Base-by-base conservation (phyloP, 2,329 filamentous ascomycete species). In the Stemphylium vesicarium region DNA sequence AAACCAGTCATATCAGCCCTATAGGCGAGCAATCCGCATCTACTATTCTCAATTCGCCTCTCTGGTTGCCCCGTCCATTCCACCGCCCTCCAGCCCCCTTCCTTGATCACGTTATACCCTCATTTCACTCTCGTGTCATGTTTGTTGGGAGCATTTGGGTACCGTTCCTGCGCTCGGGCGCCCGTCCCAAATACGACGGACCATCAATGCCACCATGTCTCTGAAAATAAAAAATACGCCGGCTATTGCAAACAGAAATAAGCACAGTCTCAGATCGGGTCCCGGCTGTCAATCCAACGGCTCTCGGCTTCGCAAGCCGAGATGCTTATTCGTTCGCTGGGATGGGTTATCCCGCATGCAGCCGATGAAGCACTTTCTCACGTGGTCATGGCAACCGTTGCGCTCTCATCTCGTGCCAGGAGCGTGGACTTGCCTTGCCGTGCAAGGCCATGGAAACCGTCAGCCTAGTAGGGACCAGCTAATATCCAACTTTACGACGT, bases 331-430 rank as follows among this genome's bases (percentile, higher is more conserved):
- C 43, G 22, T 18, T 26, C 16, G 37, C 16, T 22, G 16, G 37
- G 10, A 5, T 18, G n/a, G 33, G n/a, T 33, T 33, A 26, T 41
- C 18, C 37, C 37, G 37, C 29, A 47, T 35, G 13, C 37, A 36
- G 16, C 40, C 50, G 46, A 40, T 50, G 40, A 53, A 44, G 33
- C 40, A n/a, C 15, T 36, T 36, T 31, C 36, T 46, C 45, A 53
- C 53, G 33, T 53, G 50, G 22, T 13, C 36, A 20, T 33, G 24
- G 16, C 29, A 43, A 32, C 29, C 40, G 40, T 26, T 33, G 26
- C 18, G 9, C 18, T 18, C 33, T 18, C 31, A 44, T n/a, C 20
- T 26, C 42, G 16, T 44, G 29, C 31, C 42, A 20, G 16, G 24
- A 9, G 2, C 24, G 8, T 26, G 24, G 24, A 26, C 24, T 26